Evolutionary conservation across 176 grass and related monocot species (phyloP).

Genomic region (Elymus sibiricus): DNA sequence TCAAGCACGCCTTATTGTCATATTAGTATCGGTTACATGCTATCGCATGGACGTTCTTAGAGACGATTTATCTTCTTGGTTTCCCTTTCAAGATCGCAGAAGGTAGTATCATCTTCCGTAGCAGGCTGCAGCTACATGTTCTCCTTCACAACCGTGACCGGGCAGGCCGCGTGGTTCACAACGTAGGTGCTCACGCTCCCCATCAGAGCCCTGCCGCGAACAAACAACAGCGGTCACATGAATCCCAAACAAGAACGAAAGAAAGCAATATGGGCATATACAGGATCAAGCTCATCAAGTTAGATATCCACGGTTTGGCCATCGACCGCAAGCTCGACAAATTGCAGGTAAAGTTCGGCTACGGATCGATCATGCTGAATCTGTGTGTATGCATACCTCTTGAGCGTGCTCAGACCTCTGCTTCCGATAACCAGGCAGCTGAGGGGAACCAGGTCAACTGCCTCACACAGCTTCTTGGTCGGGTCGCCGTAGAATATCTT

Average conservation of each 20-base stretch:
- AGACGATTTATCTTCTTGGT: not conserved
- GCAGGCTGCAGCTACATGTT: slow-evolving; percentile 15
- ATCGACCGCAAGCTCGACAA: too few species aligned
- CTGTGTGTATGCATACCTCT: slow-evolving; percentile 43
- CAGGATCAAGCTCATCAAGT: not conserved
- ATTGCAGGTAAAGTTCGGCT: not conserved
- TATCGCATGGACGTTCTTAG: not conserved
- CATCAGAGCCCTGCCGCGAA: slow-evolving; percentile 56
- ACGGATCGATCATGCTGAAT: not conserved
- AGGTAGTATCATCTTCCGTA: not conserved
- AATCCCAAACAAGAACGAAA: not conserved
- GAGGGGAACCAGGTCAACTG: slow-evolving; percentile 50
- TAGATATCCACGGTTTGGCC: not conserved
- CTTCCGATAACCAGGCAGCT: slow-evolving; percentile 54
- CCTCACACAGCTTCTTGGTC: slow-evolving; percentile 48
- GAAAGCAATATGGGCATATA: not conserved
- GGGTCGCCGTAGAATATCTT: slow-evolving; percentile 68
- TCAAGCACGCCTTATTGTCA: not conserved
- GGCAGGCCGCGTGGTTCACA: slow-evolving; percentile 51
- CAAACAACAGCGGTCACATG: not conserved
- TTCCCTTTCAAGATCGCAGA: not conserved
- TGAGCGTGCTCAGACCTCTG: slow-evolving; percentile 66
- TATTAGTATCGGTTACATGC: not conserved
- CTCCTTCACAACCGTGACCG: slow-evolving; percentile 75
- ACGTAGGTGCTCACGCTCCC: slow-evolving; percentile 71